Percentiles rank a stretch among this genome's conserved stretches.
These are phyloP conservation scores for Cnidoscolus chayamansa DNA, from an alignment of 441 rosid species.

Conservation along the genomic window DNA sequence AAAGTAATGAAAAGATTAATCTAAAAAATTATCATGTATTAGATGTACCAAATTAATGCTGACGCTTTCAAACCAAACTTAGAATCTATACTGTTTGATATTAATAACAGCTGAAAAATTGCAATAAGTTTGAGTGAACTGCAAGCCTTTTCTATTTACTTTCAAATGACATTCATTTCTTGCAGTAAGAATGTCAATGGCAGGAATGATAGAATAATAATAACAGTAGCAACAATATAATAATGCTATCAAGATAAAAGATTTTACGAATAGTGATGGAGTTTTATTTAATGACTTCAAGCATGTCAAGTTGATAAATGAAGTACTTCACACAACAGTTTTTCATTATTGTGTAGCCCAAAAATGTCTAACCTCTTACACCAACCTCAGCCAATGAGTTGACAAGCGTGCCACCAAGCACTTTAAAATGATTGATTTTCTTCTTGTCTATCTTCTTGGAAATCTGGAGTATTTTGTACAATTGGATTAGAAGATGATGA, in stretches of 20 bases:
- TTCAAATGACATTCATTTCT: background rate
- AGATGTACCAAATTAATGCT: background rate
- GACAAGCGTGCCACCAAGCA: background rate
- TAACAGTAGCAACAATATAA: too few relatives aligned
- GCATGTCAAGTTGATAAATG: background rate
- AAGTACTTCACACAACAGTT: background rate
- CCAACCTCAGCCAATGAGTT: background rate
- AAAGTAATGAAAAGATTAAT: background rate
- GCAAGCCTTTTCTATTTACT: background rate
- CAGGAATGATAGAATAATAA: too few relatives aligned
- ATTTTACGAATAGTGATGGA: background rate
- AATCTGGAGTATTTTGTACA: too few relatives aligned
- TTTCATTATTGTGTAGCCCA: background rate
- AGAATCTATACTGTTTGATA: background rate
- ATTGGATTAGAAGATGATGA: too few relatives aligned
- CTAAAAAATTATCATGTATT: too few relatives aligned
- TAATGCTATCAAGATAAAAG: background rate
- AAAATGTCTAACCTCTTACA: background rate
- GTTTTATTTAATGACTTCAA: background rate
- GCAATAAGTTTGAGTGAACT: background rate
- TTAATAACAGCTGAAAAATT: constrained; percentile 3
- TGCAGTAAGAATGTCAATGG: too few relatives aligned
- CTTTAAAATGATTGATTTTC: background rate
- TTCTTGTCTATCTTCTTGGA: too few relatives aligned
- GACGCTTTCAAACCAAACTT: background rate